These are phyloP conservation scores for Achaetomium macrosporum DNA, from an alignment of 2,329 filamentous ascomycete genomes.

Conservation along the genomic window DNA sequence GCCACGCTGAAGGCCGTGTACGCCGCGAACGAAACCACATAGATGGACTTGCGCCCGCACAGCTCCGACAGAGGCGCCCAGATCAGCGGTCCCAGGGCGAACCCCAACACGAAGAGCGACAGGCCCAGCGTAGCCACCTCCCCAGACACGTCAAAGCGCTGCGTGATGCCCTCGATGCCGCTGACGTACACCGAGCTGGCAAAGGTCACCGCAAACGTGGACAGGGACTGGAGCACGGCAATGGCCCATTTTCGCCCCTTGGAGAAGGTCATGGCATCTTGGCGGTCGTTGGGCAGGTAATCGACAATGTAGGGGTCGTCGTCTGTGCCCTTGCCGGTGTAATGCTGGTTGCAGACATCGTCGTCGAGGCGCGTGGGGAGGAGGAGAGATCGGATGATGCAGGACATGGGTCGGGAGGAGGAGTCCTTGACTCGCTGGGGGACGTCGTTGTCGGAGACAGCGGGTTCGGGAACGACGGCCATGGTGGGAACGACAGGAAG, in stretches of 20 bases:
- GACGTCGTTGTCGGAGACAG: too few species aligned
- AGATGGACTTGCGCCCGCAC: not conserved
- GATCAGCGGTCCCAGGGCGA: not conserved
- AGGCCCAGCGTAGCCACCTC: not conserved
- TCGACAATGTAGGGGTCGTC: not conserved
- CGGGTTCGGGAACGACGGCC: not conserved
- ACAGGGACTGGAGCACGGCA: not conserved
- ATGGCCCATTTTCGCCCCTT: not conserved
- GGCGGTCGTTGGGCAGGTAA: not conserved
- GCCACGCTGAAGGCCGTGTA: not conserved
- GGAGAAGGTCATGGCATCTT: not conserved
- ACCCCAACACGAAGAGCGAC: not conserved
- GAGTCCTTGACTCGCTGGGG: not conserved
- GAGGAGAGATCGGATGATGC: not conserved
- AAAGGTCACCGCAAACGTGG: not conserved
- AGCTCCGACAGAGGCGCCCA: not conserved
- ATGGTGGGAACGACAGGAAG: not conserved
- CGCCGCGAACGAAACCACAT: not conserved
- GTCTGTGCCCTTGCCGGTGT: not conserved
- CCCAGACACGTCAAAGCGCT: not conserved
- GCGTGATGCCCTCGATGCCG: not conserved
- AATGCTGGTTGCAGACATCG: not conserved
- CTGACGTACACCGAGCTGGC: not conserved
- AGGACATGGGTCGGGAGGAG: not conserved
- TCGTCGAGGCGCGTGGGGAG: not conserved